phyloP scores from a whole-genome alignment of 768 basidiomycete genomes.

The Boletales sp. region DNA sequence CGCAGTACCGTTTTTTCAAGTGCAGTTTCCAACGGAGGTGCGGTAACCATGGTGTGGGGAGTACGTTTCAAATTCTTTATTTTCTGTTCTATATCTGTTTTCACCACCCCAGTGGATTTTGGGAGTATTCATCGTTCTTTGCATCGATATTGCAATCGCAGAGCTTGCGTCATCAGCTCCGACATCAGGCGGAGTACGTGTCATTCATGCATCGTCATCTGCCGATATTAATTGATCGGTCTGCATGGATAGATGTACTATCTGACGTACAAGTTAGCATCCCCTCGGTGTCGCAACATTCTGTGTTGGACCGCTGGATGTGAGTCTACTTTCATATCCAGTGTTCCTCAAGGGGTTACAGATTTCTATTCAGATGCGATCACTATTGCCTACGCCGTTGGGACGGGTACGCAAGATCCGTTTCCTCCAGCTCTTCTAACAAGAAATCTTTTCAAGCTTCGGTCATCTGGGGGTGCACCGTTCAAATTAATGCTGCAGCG shows the following conservation, averaged over 20 bases:
- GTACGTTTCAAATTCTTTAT: too few relatives aligned
- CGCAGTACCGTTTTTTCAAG: too few relatives aligned
- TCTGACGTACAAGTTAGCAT: conserved; percentile 57
- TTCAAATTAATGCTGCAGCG: conserved; percentile 61
- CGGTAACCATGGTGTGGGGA: too few relatives aligned
- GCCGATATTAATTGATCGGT: too few relatives aligned
- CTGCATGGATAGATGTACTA: conserved; percentile 46
- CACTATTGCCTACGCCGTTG: conserved; percentile 46
- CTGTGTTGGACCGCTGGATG: conserved; percentile 68
- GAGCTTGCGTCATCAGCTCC: conserved; percentile 38
- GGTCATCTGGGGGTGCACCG: conserved; percentile 61
- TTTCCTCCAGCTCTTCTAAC: neutral
- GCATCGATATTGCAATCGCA: conserved; percentile 35
- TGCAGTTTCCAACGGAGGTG: too few relatives aligned
- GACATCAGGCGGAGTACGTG: conserved; percentile 35
- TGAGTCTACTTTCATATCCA: conserved; percentile 23
- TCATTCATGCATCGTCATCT: neutral
- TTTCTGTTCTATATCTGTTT: neutral
- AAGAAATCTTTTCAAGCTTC: conserved; percentile 37
- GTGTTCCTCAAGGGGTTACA: neutral
- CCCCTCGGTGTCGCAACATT: conserved; percentile 51
- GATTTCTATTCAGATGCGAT: conserved; percentile 38
- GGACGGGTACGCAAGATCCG: conserved; percentile 21
- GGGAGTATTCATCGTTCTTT: conserved; percentile 33
- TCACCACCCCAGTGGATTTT: conserved; percentile 30